These are phyloP conservation scores for Neurospora tetraspora DNA, from an alignment of 495 filamentous ascomycete genomes.

Conservation along the genomic window DNA sequence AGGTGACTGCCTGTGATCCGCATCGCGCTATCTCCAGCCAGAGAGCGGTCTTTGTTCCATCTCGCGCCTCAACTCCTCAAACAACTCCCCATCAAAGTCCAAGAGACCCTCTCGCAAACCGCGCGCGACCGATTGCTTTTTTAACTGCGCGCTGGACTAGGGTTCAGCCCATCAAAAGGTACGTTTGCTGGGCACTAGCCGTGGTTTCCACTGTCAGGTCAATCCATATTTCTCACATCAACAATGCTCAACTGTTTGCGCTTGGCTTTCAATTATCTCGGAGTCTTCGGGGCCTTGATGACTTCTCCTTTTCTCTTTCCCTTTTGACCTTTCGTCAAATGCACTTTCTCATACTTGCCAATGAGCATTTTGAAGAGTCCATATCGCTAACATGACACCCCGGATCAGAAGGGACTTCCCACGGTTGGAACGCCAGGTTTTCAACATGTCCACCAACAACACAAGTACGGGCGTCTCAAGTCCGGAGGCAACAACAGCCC, in stretches of 20 bases:
- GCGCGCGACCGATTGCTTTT: not conserved
- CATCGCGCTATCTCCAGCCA: not conserved
- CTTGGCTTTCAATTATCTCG: too few species aligned
- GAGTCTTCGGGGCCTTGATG: not conserved
- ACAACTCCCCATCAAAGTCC: not conserved
- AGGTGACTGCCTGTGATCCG: not conserved
- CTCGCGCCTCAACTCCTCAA: not conserved
- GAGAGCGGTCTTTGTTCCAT: not conserved
- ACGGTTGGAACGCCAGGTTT: conserved; percentile 24
- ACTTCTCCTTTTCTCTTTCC: not conserved
- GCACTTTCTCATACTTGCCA: not conserved
- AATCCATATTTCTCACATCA: not conserved
- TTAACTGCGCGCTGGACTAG: not conserved
- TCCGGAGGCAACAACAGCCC: conserved; percentile 11
- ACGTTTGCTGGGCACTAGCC: not conserved
- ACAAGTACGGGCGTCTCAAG: conserved; percentile 23
- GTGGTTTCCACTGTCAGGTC: not conserved
- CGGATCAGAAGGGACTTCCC: conserved; percentile 23
- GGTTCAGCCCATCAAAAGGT: not conserved
- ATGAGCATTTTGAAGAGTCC: not conserved
- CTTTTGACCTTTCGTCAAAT: not conserved
- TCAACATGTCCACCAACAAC: conserved; percentile 37
- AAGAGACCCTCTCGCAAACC: not conserved
- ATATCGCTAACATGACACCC: conserved; percentile 30
- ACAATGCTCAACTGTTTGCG: not conserved